Evolutionary conservation across 2,329 filamentous ascomycete species (phyloP).

Genomic region (Pestalotiopsis sp.): DNA sequence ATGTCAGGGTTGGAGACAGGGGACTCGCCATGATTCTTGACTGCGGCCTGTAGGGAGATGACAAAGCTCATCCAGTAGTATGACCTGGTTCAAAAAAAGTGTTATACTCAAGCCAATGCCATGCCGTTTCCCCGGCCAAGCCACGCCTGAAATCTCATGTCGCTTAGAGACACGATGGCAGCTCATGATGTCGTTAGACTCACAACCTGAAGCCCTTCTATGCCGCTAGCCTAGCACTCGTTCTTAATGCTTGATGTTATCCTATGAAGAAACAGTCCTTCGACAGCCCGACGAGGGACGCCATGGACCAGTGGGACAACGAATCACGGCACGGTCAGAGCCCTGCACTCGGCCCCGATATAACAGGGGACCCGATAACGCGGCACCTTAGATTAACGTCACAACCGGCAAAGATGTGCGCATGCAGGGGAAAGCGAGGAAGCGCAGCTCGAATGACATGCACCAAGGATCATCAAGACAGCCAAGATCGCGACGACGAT

Average conservation of each 20-base stretch:
- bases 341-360: constrained; percentile 1
- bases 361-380: constrained; percentile 11
- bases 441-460: constrained; percentile 4
- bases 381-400: constrained; percentile 7
- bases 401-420: constrained; percentile 13
- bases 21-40: not conserved
- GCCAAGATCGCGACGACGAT: constrained; percentile 3
- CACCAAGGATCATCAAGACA: not conserved
- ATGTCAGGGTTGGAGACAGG: not conserved
- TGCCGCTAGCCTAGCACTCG: not conserved
- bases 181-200: not conserved
- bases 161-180: not conserved
- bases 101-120: not conserved
- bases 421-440: constrained; percentile 7
- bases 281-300: not conserved
- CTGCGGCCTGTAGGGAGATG: not conserved
- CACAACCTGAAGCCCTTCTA: not conserved
- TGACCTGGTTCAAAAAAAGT: not conserved
- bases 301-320: constrained; percentile 6
- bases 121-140: not conserved
- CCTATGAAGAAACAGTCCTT: not conserved
- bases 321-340: constrained; percentile 4
- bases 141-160: not conserved
- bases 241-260: not conserved
- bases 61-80: not conserved